Evolutionary conservation across 2,329 filamentous ascomycete species (phyloP).

Genomic region (Trichophaea hybrida): DNA sequence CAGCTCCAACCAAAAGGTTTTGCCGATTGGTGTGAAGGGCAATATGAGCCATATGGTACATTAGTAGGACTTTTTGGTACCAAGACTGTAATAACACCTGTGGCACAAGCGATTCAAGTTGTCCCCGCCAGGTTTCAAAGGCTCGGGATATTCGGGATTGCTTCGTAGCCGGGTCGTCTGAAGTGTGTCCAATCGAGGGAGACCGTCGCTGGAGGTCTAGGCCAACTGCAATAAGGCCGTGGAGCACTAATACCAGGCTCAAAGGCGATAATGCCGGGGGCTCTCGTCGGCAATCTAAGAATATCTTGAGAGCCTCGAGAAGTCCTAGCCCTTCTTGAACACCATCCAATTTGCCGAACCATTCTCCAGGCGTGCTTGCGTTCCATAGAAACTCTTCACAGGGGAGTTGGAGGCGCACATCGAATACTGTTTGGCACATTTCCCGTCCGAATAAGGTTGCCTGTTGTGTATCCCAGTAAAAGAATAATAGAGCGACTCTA

Average conservation of each 20-base stretch:
- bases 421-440: constrained; percentile 20
- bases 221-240: constrained; percentile 21
- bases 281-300: constrained; percentile 19
- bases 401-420: constrained; percentile 19
- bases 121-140: constrained; percentile 21
- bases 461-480: constrained; percentile 24
- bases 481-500: constrained; percentile 21
- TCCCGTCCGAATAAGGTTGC: constrained; percentile 22
- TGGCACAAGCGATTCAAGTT: constrained; percentile 20
- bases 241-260: constrained; percentile 19
- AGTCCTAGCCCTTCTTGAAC: constrained; percentile 17
- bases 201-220: constrained; percentile 21
- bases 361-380: constrained; percentile 19
- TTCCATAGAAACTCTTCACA: constrained; percentile 23
- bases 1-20: constrained; percentile 18
- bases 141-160: constrained; percentile 16
- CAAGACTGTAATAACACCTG: constrained; percentile 17
- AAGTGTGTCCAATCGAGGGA: constrained; percentile 14
- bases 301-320: constrained; percentile 20
- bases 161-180: constrained; percentile 18
- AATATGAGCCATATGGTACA: constrained; percentile 23
- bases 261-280: constrained; percentile 19
- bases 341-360: constrained; percentile 17
- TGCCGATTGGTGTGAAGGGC: constrained; percentile 21
- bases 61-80: constrained; percentile 19